phyloP scores from a whole-genome alignment of 805 yeast species.

The Yamadazyma akitaensis region DNA sequence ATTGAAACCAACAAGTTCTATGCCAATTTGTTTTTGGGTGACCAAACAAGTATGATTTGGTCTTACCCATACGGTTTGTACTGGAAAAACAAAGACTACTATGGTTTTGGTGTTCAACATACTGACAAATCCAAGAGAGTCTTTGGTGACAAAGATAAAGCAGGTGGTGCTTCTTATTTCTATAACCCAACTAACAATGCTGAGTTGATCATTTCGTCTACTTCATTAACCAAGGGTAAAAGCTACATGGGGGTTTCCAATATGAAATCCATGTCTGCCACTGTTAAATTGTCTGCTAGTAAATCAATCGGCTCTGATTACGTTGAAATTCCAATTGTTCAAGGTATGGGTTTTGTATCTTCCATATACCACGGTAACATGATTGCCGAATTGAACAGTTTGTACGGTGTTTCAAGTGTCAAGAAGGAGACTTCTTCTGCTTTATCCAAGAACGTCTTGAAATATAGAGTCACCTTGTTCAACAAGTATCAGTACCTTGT shows the following conservation, averaged over 20 bases:
- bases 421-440: conserved; percentile 25
- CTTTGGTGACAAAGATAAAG: conserved; percentile 46
- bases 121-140: conserved; percentile 42
- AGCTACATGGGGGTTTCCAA: conserved; percentile 43
- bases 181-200: conserved; percentile 55
- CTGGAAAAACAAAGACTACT: conserved; percentile 46
- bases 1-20: conserved; percentile 76
- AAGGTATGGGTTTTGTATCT: conserved; percentile 82
- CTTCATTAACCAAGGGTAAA: conserved; percentile 38
- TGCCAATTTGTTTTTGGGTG: conserved; percentile 57
- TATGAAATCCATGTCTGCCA: conserved; percentile 50
- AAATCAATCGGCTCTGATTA: conserved; percentile 31
- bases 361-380: conserved; percentile 51
- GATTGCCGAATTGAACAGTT: conserved; percentile 41
- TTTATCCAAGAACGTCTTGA: conserved; percentile 41
- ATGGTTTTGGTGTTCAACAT: conserved; percentile 65
- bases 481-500: conserved; percentile 65
- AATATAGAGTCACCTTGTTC: conserved; percentile 52
- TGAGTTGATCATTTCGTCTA: conserved; percentile 55
- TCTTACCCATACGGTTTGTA: conserved; percentile 67
- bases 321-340: conserved; percentile 59
- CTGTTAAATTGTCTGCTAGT: conserved; percentile 38
- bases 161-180: conserved; percentile 45
- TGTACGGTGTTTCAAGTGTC: conserved; percentile 22
- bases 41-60: conserved; percentile 53